Percentiles rank a stretch among this genome's conserved stretches.
Conservation (phyloP, 306 rosid genomes). For the Lathyrus oleraceus region DNA sequence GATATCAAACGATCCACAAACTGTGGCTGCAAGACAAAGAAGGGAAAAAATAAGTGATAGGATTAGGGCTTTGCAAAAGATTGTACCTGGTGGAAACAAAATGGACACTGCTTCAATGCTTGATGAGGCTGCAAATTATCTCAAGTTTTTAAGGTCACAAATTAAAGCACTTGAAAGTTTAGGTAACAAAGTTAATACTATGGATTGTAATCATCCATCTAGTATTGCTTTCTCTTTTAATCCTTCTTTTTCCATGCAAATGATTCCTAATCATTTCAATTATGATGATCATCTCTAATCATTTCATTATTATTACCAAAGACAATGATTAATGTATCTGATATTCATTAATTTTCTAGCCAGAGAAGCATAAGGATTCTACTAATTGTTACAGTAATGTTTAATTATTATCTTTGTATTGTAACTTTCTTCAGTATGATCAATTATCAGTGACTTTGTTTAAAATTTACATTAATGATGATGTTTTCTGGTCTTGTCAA, state of each 20-base stretch:
- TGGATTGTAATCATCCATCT: constrained; percentile 59
- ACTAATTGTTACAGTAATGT: constrained; percentile 27
- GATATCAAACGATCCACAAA: constrained; percentile 90
- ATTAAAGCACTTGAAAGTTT: constrained; percentile 71
- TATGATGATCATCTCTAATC: constrained; percentile 5
- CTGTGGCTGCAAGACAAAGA: constrained; percentile 94
- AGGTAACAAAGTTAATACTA: constrained; percentile 68
- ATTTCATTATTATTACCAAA: constrained; percentile 40
- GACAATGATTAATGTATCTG: constrained; percentile 47
- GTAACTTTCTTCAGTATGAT: constrained; percentile 39
- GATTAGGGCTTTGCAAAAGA: constrained; percentile 80
- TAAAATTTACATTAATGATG: constrained; percentile 22
- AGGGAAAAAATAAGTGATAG: constrained; percentile 87
- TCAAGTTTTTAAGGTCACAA: constrained; percentile 83
- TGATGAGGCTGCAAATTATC: constrained; percentile 94
- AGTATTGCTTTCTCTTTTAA: constrained; percentile 82
- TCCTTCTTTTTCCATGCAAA: constrained; percentile 77
- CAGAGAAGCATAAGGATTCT: constrained; percentile 21
- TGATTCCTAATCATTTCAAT: constrained; percentile 19
- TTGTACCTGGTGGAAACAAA: constrained; percentile 96
- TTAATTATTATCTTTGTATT: constrained; percentile 8
- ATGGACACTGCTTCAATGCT: constrained; percentile 99
- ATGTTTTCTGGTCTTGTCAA: constrained; percentile 13
- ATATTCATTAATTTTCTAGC: constrained; percentile 35
- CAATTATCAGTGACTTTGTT: constrained; percentile 36